Conservation (phyloP, 2,329 filamentous ascomycete genomes). For the Cordyceps farinosa region DNA sequence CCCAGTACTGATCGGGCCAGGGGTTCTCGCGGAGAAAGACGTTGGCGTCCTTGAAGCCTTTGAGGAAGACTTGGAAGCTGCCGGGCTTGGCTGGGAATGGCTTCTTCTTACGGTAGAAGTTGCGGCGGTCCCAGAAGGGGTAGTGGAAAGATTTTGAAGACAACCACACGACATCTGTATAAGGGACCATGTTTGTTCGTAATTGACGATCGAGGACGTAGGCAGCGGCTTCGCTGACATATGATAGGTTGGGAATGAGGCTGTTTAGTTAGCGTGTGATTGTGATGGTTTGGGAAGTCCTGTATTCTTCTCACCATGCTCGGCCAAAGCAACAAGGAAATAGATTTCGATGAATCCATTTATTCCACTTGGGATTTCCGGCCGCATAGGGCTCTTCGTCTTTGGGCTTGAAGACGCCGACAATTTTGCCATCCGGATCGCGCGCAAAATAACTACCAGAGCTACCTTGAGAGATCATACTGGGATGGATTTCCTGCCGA, state of each 20-base stretch:
- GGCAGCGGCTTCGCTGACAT: constrained; percentile 94
- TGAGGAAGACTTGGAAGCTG: constrained; percentile 96
- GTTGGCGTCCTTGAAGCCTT: constrained; percentile 95
- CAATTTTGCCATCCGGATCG: constrained; percentile 86
- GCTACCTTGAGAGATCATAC: constrained; percentile 94
- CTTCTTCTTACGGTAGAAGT: constrained; percentile 83
- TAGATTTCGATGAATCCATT: constrained; percentile 97
- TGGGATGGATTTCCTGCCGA: constrained; percentile 84
- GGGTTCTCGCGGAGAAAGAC: constrained; percentile 92
- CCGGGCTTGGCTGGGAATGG: constrained; percentile 84
- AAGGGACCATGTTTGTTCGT: constrained; percentile 87
- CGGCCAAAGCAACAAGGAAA: constrained; percentile 97
- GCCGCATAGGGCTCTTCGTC: constrained; percentile 98
- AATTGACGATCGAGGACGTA: constrained; percentile 91
- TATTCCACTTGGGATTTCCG: constrained; percentile 98
- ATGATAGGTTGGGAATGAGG: constrained; percentile 94
- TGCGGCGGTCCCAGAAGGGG: constrained; percentile 92
- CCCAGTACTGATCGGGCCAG: constrained; percentile 86
- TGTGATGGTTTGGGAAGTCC: not conserved
- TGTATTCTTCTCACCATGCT: constrained; percentile 62
- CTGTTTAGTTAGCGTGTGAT: constrained; percentile 33
- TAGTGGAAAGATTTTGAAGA: constrained; percentile 98
- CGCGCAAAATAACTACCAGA: constrained; percentile 97
- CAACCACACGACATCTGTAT: constrained; percentile 90
- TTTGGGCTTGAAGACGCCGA: constrained; percentile 98